Base-by-base conservation (phyloP, 106 monocot genomes). In the Phalaenopsis aphrodite region DNA sequence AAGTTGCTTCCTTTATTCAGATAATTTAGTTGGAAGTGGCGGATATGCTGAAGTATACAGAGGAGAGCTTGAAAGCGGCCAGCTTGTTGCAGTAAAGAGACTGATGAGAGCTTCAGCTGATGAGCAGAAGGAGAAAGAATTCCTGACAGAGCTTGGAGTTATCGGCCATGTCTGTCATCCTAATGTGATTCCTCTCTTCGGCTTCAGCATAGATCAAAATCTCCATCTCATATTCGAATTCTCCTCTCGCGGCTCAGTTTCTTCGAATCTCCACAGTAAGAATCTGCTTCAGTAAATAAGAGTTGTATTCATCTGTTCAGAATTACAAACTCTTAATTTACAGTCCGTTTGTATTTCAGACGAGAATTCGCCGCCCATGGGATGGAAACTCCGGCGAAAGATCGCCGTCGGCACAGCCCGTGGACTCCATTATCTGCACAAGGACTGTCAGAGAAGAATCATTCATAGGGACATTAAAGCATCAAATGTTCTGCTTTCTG, bases 381-480 rank as follows among this genome's bases (percentile, higher is more conserved):
- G 42, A 10, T 89, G 92, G 89, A 82, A 84, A 71, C 14, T 80
- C 36, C 77, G 89, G 85, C 75, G 81, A 77, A 78, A 80, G 81
- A 88, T 92, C 10, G 83, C 86, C 0, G 78, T 82, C 10, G 89
- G 89, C 6, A 84, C 84, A 0, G 92, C 89, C 0, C 30, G 41
- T 10, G 92, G 92, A 11, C 87, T 89, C 30, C 79, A 84, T 10
- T 92, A 92, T 72, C 75, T 92, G 75, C 92, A 92, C 81, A 85
- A 84, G 42, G 89, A 78, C 19, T 92, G 92, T 82, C 82, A 75
- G 82, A 89, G 92, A 68, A 89, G 89, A 82, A 92, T 92, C 80
- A 89, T 92, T 30, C 89, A 92, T 75, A 85, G 92, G 57, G 92
- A 92, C 72, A 89, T 92, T 82, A 92, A 92, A 75, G 76, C 89